Evolutionary conservation across 2,329 filamentous ascomycete species (phyloP).

Genomic region (Herpotrichia juniperi): DNA sequence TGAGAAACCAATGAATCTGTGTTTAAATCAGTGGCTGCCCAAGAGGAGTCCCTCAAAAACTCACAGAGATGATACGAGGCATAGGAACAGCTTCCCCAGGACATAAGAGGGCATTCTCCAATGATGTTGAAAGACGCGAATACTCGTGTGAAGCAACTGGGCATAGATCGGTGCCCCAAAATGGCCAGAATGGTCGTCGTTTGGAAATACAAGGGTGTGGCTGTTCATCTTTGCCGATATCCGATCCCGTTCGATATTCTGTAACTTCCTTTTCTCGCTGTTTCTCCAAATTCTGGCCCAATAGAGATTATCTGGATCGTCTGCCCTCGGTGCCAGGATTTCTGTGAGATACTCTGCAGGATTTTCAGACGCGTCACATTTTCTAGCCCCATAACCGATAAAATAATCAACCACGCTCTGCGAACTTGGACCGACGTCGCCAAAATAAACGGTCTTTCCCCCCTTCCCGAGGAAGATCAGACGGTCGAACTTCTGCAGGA

Average conservation of each 20-base stretch:
- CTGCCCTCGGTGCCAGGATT: background rate
- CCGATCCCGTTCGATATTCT: background rate
- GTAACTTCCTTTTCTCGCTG: background rate
- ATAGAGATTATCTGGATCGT: background rate
- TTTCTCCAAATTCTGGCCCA: background rate
- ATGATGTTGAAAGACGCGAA: constrained; percentile 84
- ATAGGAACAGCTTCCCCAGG: constrained; percentile 75
- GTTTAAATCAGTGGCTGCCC: too few species aligned
- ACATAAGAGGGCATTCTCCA: constrained; percentile 88
- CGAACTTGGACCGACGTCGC: too few species aligned
- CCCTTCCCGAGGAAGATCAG: constrained; percentile 85
- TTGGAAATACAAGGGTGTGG: background rate
- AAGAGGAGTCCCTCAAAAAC: too few species aligned
- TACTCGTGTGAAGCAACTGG: constrained; percentile 69
- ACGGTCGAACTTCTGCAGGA: constrained; percentile 94
- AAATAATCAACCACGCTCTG: constrained; percentile 76
- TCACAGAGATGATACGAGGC: constrained; percentile 30
- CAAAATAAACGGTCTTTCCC: constrained; percentile 92
- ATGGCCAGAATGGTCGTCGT: too few species aligned
- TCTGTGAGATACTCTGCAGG: background rate
- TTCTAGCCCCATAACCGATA: constrained; percentile 73
- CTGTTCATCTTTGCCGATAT: background rate
- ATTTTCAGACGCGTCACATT: background rate
- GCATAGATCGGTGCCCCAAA: constrained; percentile 67
- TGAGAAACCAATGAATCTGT: too few species aligned